Percentiles rank a stretch among this genome's conserved stretches.
phyloP scores from a whole-genome alignment of 2,329 filamentous ascomycete species.

The Aspergillus japonicus region DNA sequence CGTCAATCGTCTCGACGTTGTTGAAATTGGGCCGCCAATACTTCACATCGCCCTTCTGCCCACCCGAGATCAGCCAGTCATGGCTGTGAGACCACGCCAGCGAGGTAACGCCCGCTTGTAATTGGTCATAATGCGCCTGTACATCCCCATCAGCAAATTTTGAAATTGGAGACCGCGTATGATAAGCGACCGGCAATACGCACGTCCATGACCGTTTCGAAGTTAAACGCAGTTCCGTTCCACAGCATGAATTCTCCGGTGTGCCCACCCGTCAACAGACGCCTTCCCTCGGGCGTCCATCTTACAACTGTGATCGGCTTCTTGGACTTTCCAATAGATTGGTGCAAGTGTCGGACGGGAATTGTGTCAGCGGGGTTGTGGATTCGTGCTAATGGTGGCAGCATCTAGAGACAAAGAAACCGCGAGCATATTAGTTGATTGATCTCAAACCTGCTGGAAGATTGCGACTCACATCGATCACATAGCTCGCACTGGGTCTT shows the following conservation, averaged over 20 bases:
- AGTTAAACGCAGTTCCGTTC: slow-evolving; percentile 99
- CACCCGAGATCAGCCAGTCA: slow-evolving; percentile 94
- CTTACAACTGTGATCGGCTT: slow-evolving; percentile 95
- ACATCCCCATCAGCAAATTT: slow-evolving; percentile 13
- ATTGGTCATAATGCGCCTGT: slow-evolving; percentile 69
- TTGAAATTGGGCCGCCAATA: slow-evolving; percentile 99
- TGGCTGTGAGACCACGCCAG: slow-evolving; percentile 82
- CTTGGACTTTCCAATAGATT: slow-evolving; percentile 97
- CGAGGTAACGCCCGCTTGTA: slow-evolving; percentile 46
- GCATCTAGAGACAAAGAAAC: slow-evolving; percentile 59
- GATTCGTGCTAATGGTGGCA: slow-evolving; percentile 75
- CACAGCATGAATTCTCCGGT: slow-evolving; percentile 98
- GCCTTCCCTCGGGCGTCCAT: slow-evolving; percentile 94
- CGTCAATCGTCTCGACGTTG: slow-evolving; percentile 85
- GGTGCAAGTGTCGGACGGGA: slow-evolving; percentile 92
- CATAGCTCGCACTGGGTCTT: slow-evolving; percentile 82
- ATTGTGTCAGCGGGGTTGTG: slow-evolving; percentile 79
- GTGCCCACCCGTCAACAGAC: slow-evolving; percentile 87
- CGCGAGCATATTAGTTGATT: background rate
- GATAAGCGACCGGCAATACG: slow-evolving; percentile 17
- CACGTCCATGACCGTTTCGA: slow-evolving; percentile 95
- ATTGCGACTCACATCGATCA: slow-evolving; percentile 70
- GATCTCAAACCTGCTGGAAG: background rate
- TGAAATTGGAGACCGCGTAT: background rate
- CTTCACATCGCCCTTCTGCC: slow-evolving; percentile 93